Conservation (phyloP, 2,329 filamentous ascomycete species). For the Escovopsis sp. region DNA sequence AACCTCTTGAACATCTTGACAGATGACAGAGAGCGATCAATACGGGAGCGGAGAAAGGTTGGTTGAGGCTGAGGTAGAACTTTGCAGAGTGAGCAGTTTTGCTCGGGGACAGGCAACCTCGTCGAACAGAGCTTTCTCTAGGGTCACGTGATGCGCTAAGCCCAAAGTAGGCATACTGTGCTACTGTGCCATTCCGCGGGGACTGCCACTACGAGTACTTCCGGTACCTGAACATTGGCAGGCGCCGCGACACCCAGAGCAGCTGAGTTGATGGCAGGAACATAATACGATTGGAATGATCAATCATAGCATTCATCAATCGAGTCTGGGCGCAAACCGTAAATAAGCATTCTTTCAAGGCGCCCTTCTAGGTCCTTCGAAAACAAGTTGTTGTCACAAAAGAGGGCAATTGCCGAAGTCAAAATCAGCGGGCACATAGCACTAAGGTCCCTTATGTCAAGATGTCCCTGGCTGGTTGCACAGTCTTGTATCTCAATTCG, state of each 20-base stretch:
- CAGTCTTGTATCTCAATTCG: background rate
- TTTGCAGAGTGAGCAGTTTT: constrained; percentile 35
- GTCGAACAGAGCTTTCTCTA: constrained; percentile 29
- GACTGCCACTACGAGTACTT: no score
- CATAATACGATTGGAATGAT: no score
- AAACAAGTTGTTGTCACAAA: no score
- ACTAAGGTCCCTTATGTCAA: no score
- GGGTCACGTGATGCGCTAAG: constrained; percentile 24
- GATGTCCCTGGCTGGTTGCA: background rate
- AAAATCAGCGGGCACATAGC: no score
- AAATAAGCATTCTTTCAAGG: no score
- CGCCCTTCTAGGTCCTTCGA: no score
- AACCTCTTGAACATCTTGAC: constrained; percentile 75
- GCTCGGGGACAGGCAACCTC: constrained; percentile 27
- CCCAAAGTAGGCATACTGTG: constrained; percentile 9
- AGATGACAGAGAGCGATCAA: constrained; percentile 52
- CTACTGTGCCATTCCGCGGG: background rate
- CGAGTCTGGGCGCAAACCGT: no score
- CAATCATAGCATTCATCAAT: no score
- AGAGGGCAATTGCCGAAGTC: no score
- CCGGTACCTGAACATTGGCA: background rate
- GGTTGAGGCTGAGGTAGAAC: constrained; percentile 33
- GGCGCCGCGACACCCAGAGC: no score
- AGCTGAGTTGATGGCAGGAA: background rate
- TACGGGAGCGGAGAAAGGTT: constrained; percentile 45